A percentile compares a stretch with the other conserved stretches of the same genome.
These are phyloP conservation scores for grape (Vitis vinifera) DNA, from an alignment of 164 flowering plant species.

Conservation along the genomic window ASM3070453v1 NC_081822.1:7061001-7061500, in stretches of 20 bases:
- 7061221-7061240: neutral
- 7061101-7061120: neutral
- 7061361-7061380: no score
- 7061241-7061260: no score
- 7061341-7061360: no score
- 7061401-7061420: neutral
- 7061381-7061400: neutral
- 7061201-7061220: neutral
- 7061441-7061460: constrained; percentile 6
- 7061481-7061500: neutral
- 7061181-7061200: neutral
- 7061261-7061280: no score
- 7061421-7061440: neutral
- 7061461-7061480: neutral
- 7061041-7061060: no score
- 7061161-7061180: neutral
- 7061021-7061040: no score
- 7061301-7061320: no score
- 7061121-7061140: neutral
- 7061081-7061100: no score
- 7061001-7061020: no score
- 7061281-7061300: no score
- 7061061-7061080: no score
- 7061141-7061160: neutral
- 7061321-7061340: no score